Evolutionary conservation across 2,329 filamentous ascomycete species (phyloP).

Genomic region (Hymenoscyphus infarciens): DNA sequence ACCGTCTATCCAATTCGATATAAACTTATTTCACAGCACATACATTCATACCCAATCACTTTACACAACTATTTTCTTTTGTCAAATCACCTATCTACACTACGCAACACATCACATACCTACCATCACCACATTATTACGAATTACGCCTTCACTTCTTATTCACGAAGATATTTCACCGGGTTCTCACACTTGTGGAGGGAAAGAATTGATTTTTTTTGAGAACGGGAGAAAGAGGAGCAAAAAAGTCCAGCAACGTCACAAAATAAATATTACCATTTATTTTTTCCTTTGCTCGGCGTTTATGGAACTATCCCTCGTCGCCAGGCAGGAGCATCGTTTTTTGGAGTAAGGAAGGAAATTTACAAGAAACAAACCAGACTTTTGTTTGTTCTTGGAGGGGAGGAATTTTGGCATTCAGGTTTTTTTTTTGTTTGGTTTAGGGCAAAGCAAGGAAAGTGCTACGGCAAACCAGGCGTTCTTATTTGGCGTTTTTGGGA

Average conservation of each 20-base stretch:
- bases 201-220: slow-evolving; percentile 13
- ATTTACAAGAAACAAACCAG: background rate
- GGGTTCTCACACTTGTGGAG: slow-evolving; percentile 4
- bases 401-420: background rate
- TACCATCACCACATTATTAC: slow-evolving; percentile 12
- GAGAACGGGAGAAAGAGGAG: background rate
- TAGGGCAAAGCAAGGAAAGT: background rate
- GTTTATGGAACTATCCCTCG: background rate
- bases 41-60: background rate
- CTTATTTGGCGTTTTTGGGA: background rate
- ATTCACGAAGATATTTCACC: slow-evolving; percentile 24
- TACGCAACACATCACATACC: background rate
- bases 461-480: slow-evolving; percentile 1
- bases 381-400: background rate
- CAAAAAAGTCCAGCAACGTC: background rate
- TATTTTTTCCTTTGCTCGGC: slow-evolving; percentile 7
- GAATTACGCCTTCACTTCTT: slow-evolving; percentile 30
- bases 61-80: slow-evolving; percentile 14
- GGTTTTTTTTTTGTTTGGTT: no score
- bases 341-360: slow-evolving; percentile 5
- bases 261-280: background rate
- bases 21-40: background rate
- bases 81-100: slow-evolving; percentile 10
- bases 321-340: slow-evolving; percentile 2
- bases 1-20: background rate